Evolutionary conservation across 108 stramenopile species (phyloP).

Genomic region (Nitzschia sp.): DNA sequence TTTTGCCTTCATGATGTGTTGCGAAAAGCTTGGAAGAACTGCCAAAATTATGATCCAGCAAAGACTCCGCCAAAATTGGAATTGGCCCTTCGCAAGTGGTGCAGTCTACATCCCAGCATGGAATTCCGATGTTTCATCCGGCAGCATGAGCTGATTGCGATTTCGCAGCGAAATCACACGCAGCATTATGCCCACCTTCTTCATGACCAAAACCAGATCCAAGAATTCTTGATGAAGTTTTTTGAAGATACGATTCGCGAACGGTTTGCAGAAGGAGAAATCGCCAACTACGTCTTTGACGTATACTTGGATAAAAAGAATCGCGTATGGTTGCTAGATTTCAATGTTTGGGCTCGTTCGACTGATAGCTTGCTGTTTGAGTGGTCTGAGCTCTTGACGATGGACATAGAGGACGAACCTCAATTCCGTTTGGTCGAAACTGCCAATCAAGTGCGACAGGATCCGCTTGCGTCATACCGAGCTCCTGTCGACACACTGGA

Average conservation of each 20-base stretch:
- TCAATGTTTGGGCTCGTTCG: conserved; percentile 76
- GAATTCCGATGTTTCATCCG: conserved; percentile 95
- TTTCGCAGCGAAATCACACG: conserved; percentile 73
- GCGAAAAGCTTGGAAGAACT: conserved; percentile 23
- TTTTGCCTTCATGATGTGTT: conserved; percentile 87
- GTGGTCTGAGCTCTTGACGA: conserved; percentile 67
- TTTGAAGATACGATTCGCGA: conserved; percentile 46
- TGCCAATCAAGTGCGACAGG: conserved; percentile 67
- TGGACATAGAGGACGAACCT: conserved; percentile 36
- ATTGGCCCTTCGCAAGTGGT: conserved; percentile 90
- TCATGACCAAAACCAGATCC: conserved; percentile 22
- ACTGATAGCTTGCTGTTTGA: conserved; percentile 82
- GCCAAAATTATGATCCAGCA: conserved; percentile 50
- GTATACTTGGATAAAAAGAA: conserved; percentile 82
- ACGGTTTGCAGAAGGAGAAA: conserved; percentile 40
- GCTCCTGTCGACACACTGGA: conserved; percentile 85
- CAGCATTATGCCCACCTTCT: conserved; percentile 72
- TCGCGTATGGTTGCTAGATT: conserved; percentile 85
- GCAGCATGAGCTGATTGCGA: conserved; percentile 53
- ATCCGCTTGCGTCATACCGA: conserved; percentile 77
- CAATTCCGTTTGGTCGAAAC: conserved; percentile 64
- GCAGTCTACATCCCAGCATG: conserved; percentile 91
- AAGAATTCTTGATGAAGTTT: conserved; percentile 50
- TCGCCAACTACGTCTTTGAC: conserved; percentile 68
- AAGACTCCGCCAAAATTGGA: conserved; percentile 34